Evolutionary conservation across 2,329 filamentous ascomycete genomes (phyloP).

Genomic region (Leptographium procerum): DNA sequence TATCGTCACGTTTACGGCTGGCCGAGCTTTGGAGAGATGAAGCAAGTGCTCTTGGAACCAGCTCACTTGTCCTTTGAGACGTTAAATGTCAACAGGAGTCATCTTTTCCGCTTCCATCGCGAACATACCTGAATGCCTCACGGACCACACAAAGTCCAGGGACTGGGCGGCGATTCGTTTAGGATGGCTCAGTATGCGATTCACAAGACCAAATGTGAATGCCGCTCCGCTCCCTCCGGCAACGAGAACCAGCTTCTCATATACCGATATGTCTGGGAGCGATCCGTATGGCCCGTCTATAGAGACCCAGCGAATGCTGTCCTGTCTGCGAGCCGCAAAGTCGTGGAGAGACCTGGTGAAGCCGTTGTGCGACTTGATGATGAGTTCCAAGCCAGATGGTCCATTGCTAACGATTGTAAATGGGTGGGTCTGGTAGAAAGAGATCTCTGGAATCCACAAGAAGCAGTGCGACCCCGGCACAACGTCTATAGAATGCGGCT

Average conservation of each 20-base stretch:
- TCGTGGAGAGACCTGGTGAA: background rate
- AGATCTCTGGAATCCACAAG: background rate
- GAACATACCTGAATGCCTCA: background rate
- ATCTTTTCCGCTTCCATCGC: background rate
- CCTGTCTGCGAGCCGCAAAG: background rate
- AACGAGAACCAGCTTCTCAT: conserved; percentile 8
- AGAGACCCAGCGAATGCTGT: background rate
- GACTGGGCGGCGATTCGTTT: background rate
- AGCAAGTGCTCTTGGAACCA: conserved; percentile 6
- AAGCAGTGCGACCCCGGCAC: background rate
- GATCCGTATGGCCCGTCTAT: conserved; percentile 10
- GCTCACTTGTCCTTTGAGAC: background rate
- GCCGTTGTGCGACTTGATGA: background rate
- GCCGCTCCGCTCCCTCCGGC: conserved; percentile 9
- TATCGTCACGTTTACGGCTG: conserved; percentile 1
- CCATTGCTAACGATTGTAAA: background rate
- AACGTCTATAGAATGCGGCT: background rate
- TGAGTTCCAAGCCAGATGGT: background rate
- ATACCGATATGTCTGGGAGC: background rate
- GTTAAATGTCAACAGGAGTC: background rate
- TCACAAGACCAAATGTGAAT: conserved; percentile 8
- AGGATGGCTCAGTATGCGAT: background rate
- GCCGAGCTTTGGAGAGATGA: background rate
- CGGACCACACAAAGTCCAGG: conserved; percentile 11
- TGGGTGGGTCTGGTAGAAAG: background rate